Conservation (phyloP, 2,329 filamentous ascomycete genomes). For the Rhinocladiella mackenziei region DNA sequence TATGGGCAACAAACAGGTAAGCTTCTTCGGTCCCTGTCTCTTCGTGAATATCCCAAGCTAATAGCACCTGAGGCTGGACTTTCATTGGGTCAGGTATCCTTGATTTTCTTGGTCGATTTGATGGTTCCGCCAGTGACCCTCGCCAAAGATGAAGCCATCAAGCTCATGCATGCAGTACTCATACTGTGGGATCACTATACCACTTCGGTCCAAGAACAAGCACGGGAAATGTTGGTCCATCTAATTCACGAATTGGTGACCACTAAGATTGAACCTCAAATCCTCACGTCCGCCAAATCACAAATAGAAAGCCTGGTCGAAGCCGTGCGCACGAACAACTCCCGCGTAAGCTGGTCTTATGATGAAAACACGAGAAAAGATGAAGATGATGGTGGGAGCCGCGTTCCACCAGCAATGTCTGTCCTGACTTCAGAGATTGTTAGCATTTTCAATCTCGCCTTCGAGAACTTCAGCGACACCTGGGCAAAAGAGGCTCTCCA, state of each 20-base stretch:
- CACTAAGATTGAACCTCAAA: constrained; percentile 67
- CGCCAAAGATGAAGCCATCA: constrained; percentile 71
- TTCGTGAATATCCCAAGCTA: constrained; percentile 10
- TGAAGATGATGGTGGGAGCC: constrained; percentile 67
- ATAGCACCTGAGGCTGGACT: constrained; percentile 61
- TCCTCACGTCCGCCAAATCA: constrained; percentile 62
- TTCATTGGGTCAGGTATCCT: constrained; percentile 84
- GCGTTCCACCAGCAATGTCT: constrained; percentile 84
- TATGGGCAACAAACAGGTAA: constrained; percentile 77
- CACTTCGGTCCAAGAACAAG: constrained; percentile 89
- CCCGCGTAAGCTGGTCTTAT: constrained; percentile 86
- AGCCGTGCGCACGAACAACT: constrained; percentile 75
- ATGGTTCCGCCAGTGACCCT: constrained; percentile 90
- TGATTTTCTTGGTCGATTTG: constrained; percentile 90
- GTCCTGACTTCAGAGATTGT: constrained; percentile 77
- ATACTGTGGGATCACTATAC: constrained; percentile 98
- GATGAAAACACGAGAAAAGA: constrained; percentile 81
- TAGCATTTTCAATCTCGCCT: constrained; percentile 76
- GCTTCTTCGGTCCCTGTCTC: constrained; percentile 11
- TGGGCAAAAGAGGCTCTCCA: constrained; percentile 87
- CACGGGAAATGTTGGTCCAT: constrained; percentile 95
- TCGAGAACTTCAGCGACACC: constrained; percentile 80
- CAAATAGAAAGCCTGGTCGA: constrained; percentile 86
- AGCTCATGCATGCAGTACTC: constrained; percentile 83
- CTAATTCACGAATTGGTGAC: constrained; percentile 94